Base-by-base conservation (phyloP, 1,139 yeast genomes). In the Hanseniaspora gamundiae region DNA sequence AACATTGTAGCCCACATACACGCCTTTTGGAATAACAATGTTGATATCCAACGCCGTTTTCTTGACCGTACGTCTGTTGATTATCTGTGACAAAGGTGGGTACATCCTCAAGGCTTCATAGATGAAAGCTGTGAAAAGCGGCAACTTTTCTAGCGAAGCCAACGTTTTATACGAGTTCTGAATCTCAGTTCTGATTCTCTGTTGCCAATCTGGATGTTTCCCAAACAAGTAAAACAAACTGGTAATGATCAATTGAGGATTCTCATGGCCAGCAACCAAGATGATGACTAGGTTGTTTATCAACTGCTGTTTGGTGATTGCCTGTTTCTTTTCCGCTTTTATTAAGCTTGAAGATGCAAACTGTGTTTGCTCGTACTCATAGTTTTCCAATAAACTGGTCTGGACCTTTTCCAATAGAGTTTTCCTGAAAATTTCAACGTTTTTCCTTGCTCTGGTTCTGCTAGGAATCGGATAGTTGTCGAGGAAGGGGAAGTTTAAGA, bases 181-280 rank as follows among this genome's bases (percentile, higher is more conserved):
- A 11, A 57, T 45, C 47, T 70, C 71, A 1, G 51, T 44, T 43
- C 75, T 56, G 14, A 74, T 50, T 13, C 47, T 48, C 1, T 48
- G 41, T 52, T 76, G 80, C 45, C 69, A 54, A 0, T 51, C 41
- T 0, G 58, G 57, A 42, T 59, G 52, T 48, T 74, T 75, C 1
- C 74, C 73, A 30, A 76, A 52, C 9, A 73, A 54, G 49, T 69
- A 76, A 8, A 77, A 52, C 3, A 73, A 52, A 0, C 80, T 73
- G 1, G 73, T 67, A 50, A 76, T 54, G 14, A 76, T 58, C 19
- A 77, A 53, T 47, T 74, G 76, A 0, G 83, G 83, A 47, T 77
- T 77, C 51, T 77, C 83, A 56, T 77, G 82, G 0, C 82, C 82
- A 0, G 83, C 70, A 40, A 77, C 73, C 60, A 76, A 61, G 2